phyloP scores from a whole-genome alignment of 169 alveolate species.

The Plasmodium reichenowi region DNA sequence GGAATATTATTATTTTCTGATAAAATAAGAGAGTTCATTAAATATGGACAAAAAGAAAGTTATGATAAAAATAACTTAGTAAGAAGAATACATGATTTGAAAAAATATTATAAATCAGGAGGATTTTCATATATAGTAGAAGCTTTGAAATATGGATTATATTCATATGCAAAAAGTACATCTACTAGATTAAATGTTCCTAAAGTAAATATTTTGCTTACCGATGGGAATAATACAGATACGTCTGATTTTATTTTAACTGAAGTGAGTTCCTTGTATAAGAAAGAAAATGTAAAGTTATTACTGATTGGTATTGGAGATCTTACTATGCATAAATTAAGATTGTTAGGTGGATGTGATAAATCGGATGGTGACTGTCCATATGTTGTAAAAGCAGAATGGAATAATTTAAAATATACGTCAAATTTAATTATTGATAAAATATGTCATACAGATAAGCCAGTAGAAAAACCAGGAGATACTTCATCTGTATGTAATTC shows the following conservation, averaged over 20 bases:
- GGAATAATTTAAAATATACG: conserved; percentile 46
- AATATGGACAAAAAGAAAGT: conserved; percentile 57
- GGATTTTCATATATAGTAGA: conserved; percentile 54
- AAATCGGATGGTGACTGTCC: conserved; percentile 68
- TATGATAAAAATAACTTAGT: conserved; percentile 20
- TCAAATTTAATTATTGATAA: conserved; percentile 47
- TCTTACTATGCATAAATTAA: conserved; percentile 25
- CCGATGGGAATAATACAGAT: conserved; percentile 56
- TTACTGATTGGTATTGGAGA: conserved; percentile 61
- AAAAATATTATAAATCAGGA: conserved; percentile 39
- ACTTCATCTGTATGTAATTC: not conserved
- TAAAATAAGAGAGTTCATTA: conserved; percentile 51
- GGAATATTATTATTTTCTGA: conserved; percentile 60
- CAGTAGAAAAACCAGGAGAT: not conserved
- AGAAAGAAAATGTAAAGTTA: conserved; percentile 55
- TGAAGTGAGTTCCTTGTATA: conserved; percentile 35
- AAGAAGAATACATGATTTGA: conserved; percentile 10
- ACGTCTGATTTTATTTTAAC: conserved; percentile 32
- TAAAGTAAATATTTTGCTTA: conserved; percentile 60
- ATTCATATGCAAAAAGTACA: conserved; percentile 22
- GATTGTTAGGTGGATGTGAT: conserved; percentile 64
- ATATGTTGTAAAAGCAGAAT: conserved; percentile 36
- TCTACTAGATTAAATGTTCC: conserved; percentile 35
- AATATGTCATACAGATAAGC: conserved; percentile 58
- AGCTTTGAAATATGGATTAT: conserved; percentile 29